Evolutionary conservation across 2,329 filamentous ascomycete species (phyloP).

Genomic region (Elsinoe arachidis): DNA sequence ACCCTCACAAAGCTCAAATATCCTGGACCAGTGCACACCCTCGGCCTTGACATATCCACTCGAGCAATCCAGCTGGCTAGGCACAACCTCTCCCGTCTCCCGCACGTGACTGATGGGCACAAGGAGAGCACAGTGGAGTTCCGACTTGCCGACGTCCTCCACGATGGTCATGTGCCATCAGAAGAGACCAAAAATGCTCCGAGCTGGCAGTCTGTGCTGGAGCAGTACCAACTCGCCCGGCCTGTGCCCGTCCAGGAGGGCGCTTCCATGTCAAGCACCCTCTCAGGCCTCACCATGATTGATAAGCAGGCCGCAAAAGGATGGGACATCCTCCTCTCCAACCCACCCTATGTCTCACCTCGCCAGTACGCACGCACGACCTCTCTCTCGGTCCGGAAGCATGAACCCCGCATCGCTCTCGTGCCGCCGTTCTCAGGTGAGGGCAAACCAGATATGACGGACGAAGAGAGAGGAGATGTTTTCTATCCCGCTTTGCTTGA

Average conservation of each 20-base stretch:
- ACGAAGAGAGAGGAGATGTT: conserved; percentile 36
- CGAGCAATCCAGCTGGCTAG: conserved; percentile 56
- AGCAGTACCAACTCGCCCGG: neutral
- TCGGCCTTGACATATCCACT: conserved; percentile 65
- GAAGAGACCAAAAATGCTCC: conserved; percentile 1
- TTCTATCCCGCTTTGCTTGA: conserved; percentile 62
- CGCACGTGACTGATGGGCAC: neutral
- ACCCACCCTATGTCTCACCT: conserved; percentile 82
- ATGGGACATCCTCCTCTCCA: conserved; percentile 64
- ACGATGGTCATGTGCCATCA: neutral
- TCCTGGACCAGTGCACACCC: conserved; percentile 37
- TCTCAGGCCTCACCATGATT: neutral
- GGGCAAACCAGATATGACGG: conserved; percentile 15
- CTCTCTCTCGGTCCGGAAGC: conserved; percentile 65
- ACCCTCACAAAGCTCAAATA: conserved; percentile 37
- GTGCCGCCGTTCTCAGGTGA: conserved; percentile 46
- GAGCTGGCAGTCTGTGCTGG: neutral
- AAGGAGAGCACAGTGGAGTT: conserved; percentile 20
- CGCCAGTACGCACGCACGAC: conserved; percentile 54
- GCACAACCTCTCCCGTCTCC: conserved; percentile 43
- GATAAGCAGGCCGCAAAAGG: no score
- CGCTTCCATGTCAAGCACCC: neutral
- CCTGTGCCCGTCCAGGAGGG: neutral
- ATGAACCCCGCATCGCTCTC: conserved; percentile 72
- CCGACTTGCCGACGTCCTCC: conserved; percentile 28